Evolutionary conservation across 2,329 filamentous ascomycete genomes (phyloP).

Genomic region (Ascochyta clinopodiicola): DNA sequence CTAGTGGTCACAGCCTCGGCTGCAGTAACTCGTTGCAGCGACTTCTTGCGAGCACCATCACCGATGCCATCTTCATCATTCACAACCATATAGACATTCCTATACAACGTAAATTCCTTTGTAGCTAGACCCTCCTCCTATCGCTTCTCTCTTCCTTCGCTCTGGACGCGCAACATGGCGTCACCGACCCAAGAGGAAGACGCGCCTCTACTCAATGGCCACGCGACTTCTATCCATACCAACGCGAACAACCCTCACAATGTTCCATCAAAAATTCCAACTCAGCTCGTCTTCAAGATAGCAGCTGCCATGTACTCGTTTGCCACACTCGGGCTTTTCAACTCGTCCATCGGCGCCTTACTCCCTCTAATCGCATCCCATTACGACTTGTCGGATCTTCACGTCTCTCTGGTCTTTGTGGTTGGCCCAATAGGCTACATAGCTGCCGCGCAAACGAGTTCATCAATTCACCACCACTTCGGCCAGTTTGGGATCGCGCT

Average conservation of each 20-base stretch:
- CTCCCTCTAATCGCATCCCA: slow-evolving; percentile 48
- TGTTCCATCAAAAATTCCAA: neutral
- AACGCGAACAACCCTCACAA: neutral
- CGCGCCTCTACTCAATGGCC: slow-evolving; percentile 4
- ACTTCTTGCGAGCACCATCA: slow-evolving; percentile 13
- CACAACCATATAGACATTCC: neutral
- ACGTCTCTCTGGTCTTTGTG: slow-evolving; percentile 56
- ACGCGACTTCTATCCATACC: neutral
- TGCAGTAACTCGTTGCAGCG: slow-evolving; percentile 14
- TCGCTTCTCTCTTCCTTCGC: too few relatives aligned
- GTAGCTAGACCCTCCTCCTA: neutral
- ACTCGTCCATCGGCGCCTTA: slow-evolving; percentile 41
- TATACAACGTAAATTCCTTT: neutral
- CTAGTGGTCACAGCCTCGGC: slow-evolving; percentile 11
- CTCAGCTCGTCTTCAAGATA: slow-evolving; percentile 46
- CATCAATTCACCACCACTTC: slow-evolving; percentile 47
- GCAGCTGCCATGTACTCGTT: slow-evolving; percentile 65
- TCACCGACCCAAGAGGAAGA: neutral
- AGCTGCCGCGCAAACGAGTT: slow-evolving; percentile 50
- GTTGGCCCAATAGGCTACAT: slow-evolving; percentile 55
- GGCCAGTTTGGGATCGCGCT: slow-evolving; percentile 55
- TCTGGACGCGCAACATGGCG: neutral
- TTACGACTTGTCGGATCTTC: slow-evolving; percentile 52
- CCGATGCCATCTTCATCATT: neutral
- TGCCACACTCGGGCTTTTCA: slow-evolving; percentile 58